phyloP scores from a whole-genome alignment of 1,284 basidiomycete genomes.

The Trichosporon coremiiforme region DNA sequence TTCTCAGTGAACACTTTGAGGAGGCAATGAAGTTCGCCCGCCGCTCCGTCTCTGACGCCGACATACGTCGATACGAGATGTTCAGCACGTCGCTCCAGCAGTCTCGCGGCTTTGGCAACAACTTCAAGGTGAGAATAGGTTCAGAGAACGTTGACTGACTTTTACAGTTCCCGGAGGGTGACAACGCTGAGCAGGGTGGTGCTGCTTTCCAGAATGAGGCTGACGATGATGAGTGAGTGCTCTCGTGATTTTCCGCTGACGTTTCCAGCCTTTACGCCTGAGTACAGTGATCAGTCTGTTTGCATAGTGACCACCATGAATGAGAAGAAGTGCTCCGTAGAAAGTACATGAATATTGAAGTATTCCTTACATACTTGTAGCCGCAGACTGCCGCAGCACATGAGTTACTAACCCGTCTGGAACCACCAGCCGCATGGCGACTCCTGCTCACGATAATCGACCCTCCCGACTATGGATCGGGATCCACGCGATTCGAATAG shows the following conservation, averaged over 20 bases:
- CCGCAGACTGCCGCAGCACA: no score
- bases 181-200: slow-evolving; percentile 58
- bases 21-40: slow-evolving; percentile 69
- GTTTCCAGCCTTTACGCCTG: slow-evolving; percentile 31
- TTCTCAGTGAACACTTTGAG: slow-evolving; percentile 83
- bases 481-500: no score
- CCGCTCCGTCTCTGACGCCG: slow-evolving; percentile 88
- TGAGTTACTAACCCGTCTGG: no score
- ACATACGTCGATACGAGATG: slow-evolving; percentile 69
- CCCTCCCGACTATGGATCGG: no score
- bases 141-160: slow-evolving; percentile 24
- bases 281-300: background rate
- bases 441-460: background rate
- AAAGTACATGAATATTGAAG: slow-evolving; percentile 22
- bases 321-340: slow-evolving; percentile 15
- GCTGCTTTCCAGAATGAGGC: slow-evolving; percentile 56
- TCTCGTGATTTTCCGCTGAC: background rate
- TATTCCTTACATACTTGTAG: no score
- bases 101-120: slow-evolving; percentile 53
- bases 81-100: slow-evolving; percentile 55
- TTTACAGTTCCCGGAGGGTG: slow-evolving; percentile 85
- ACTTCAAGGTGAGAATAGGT: slow-evolving; percentile 43
- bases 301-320: slow-evolving; percentile 1
- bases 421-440: background rate
- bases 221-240: slow-evolving; percentile 53